Percentiles rank a stretch among this genome's conserved stretches.
These are phyloP conservation scores for Marasmius sp. DNA, from an alignment of 1,284 basidiomycete genomes.

Conservation along the genomic window DNA sequence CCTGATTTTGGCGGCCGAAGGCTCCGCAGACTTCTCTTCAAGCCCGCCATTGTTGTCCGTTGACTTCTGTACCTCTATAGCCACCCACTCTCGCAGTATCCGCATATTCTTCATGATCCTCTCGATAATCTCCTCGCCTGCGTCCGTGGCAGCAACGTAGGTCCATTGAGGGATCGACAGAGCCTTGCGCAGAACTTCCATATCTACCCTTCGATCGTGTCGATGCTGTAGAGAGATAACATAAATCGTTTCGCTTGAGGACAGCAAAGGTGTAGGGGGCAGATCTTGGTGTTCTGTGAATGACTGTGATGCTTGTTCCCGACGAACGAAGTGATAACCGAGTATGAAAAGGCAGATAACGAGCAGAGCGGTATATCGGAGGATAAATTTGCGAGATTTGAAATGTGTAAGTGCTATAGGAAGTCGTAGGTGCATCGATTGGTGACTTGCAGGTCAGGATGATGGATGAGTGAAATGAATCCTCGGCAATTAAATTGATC, in stretches of 20 bases:
- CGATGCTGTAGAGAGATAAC: conserved; percentile 60
- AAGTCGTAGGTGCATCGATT: too few species aligned
- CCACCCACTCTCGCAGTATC: conserved; percentile 25
- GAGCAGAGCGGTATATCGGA: too few species aligned
- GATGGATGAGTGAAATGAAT: too few species aligned
- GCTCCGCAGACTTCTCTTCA: conserved; percentile 2
- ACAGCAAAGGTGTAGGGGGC: not conserved
- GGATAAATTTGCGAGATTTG: too few species aligned
- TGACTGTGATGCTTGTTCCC: not conserved
- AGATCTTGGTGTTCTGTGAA: not conserved
- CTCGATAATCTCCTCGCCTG: conserved; percentile 35
- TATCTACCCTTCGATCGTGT: conserved; percentile 48
- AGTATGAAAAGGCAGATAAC: too few species aligned
- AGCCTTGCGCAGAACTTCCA: conserved; percentile 48
- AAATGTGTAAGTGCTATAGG: too few species aligned
- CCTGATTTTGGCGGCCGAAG: not conserved
- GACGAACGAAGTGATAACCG: not conserved
- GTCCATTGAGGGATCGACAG: conserved; percentile 49
- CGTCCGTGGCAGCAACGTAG: conserved; percentile 49
- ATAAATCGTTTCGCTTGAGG: conserved; percentile 35
- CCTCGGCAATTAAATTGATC: too few species aligned
- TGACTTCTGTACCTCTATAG: not conserved
- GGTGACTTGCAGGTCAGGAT: too few species aligned
- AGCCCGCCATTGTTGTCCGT: not conserved
- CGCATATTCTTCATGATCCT: conserved; percentile 43